Conservation (phyloP, 768 basidiomycete genomes). For the Cyathus striatus region DNA sequence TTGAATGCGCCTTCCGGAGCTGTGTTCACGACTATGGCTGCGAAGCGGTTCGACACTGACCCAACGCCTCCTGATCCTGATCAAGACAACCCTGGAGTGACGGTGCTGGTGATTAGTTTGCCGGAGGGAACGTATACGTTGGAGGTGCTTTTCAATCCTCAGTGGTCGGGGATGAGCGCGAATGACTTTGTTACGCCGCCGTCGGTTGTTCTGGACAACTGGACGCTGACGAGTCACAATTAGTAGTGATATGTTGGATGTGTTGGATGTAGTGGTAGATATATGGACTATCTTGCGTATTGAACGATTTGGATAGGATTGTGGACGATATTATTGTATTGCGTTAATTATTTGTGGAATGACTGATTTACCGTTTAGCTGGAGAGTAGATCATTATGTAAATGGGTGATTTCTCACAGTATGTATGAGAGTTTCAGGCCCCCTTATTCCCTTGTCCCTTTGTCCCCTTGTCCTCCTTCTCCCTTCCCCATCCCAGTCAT, state of each 20-base stretch:
- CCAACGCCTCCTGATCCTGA: constrained; percentile 58
- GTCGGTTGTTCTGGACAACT: constrained; percentile 60
- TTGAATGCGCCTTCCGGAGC: constrained; percentile 67
- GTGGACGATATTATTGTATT: background rate
- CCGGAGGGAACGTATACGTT: constrained; percentile 70
- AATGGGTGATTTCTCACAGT: too few species aligned
- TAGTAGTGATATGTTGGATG: constrained; percentile 22
- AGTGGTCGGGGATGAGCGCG: constrained; percentile 69
- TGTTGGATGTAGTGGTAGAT: constrained; percentile 5
- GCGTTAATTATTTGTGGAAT: too few species aligned
- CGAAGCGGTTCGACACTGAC: constrained; percentile 56
- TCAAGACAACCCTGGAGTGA: constrained; percentile 73
- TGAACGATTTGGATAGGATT: background rate
- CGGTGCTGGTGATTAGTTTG: constrained; percentile 70
- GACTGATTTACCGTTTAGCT: too few species aligned
- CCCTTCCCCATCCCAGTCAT: too few species aligned
- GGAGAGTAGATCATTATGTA: too few species aligned
- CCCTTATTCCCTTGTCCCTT: too few species aligned
- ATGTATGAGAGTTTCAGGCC: too few species aligned
- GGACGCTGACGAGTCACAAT: constrained; percentile 80
- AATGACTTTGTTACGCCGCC: constrained; percentile 60
- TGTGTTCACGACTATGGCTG: constrained; percentile 47
- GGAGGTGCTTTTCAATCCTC: constrained; percentile 90
- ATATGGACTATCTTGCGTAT: too few species aligned
- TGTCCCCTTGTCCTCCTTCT: too few species aligned